Evolutionary conservation across 441 rosid species (phyloP).

Genomic region (Adansonia gregorii): DNA sequence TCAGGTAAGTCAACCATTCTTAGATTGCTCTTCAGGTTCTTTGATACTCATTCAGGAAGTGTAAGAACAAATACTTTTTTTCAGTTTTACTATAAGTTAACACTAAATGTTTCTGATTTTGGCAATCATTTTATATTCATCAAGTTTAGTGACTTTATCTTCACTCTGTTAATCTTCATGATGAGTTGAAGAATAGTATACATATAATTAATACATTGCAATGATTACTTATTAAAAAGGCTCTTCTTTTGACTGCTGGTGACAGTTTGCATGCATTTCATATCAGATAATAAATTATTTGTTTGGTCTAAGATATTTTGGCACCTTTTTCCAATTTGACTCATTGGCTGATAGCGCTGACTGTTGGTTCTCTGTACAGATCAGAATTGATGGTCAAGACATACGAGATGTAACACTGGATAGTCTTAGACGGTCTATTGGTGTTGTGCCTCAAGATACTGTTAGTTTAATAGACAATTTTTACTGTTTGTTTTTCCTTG

Average conservation of each 20-base stretch:
- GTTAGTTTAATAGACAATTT: slow-evolving; percentile 49
- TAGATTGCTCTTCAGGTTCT: slow-evolving; percentile 85
- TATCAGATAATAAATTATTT: not conserved
- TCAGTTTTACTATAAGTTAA: slow-evolving; percentile 18
- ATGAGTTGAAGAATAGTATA: not conserved
- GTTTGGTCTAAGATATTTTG: slow-evolving; percentile 10
- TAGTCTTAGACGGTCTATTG: slow-evolving; percentile 77
- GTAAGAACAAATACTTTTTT: slow-evolving; percentile 50
- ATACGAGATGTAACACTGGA: slow-evolving; percentile 72
- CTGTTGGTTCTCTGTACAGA: slow-evolving; percentile 45
- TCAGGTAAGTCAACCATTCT: slow-evolving; percentile 99
- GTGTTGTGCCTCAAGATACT: slow-evolving; percentile 98
- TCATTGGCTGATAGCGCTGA: not conserved
- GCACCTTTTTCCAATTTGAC: slow-evolving; percentile 11
- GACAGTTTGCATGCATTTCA: slow-evolving; percentile 7
- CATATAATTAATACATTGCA: not conserved
- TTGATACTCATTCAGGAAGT: slow-evolving; percentile 73
- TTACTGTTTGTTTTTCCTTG: not conserved
- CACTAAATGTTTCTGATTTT: not conserved
- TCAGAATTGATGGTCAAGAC: slow-evolving; percentile 88
- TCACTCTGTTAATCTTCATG: not conserved
- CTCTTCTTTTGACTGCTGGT: slow-evolving; percentile 11
- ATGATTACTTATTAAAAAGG: slow-evolving; percentile 11
- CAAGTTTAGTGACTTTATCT: not conserved
- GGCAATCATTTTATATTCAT: not conserved